phyloP scores from a whole-genome alignment of 768 basidiomycete genomes.

The Lentinula sp. region DNA sequence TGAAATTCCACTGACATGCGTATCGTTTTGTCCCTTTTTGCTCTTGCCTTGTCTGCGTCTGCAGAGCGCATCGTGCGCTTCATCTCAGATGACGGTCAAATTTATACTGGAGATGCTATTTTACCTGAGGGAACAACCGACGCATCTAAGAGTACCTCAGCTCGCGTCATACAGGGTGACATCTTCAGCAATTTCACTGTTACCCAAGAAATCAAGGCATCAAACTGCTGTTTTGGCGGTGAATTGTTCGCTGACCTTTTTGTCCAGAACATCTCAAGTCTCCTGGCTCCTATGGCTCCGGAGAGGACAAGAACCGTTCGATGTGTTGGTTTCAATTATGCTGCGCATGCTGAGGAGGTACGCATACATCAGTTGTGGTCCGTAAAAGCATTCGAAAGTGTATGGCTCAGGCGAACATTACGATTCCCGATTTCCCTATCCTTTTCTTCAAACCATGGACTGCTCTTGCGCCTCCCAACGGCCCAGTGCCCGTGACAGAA shows the following conservation, averaged over 20 bases:
- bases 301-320: constrained; percentile 27
- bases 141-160: constrained; percentile 18
- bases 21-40: not conserved
- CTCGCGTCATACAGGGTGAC: constrained; percentile 19
- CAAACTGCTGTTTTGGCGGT: not conserved
- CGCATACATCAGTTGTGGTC: constrained; percentile 11
- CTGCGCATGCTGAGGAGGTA: constrained; percentile 18
- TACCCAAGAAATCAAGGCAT: constrained; percentile 25
- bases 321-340: constrained; percentile 31
- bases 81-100: constrained; percentile 19
- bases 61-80: constrained; percentile 22
- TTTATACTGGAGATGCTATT: constrained; percentile 22
- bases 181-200: constrained; percentile 20
- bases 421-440: constrained; percentile 29
- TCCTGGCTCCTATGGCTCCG: constrained; percentile 27
- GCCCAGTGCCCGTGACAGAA: constrained; percentile 26
- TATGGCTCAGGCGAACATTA: constrained; percentile 20
- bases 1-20: not conserved
- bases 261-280: constrained; percentile 22
- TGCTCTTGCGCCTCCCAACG: constrained; percentile 27
- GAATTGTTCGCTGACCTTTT: not conserved
- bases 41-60: constrained; percentile 8
- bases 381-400: not conserved
- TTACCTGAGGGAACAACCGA: constrained; percentile 14
- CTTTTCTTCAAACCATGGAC: constrained; percentile 31